These are phyloP conservation scores for Magnusiomyces fungicola DNA, from an alignment of 1,139 yeast genomes.

Conservation along the genomic window DNA sequence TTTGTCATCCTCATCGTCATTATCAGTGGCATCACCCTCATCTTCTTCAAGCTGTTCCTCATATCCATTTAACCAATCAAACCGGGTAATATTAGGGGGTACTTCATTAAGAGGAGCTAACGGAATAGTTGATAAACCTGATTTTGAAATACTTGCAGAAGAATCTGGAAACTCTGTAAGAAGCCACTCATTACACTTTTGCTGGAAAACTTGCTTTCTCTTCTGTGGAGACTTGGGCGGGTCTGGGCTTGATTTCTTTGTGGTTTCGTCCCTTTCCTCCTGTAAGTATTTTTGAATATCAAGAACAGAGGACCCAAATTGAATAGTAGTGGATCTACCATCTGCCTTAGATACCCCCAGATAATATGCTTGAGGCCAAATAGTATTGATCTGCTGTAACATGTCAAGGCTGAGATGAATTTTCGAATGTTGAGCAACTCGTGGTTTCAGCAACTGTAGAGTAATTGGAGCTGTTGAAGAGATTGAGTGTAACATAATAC, in stretches of 20 bases:
- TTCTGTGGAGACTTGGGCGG: constrained; percentile 4
- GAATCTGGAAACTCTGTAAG: background rate
- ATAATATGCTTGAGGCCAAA: constrained; percentile 26
- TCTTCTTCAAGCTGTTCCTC: background rate
- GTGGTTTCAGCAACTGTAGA: constrained; percentile 16
- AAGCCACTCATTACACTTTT: constrained; percentile 2
- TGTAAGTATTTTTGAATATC: background rate
- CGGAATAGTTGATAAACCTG: background rate
- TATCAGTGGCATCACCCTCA: background rate
- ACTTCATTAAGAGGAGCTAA: background rate
- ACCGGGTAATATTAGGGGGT: too few relatives aligned
- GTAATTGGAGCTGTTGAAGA: constrained; percentile 17
- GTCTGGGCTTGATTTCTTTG: too few relatives aligned
- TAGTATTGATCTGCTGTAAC: constrained; percentile 22
- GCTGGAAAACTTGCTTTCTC: constrained; percentile 1
- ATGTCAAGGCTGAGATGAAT: constrained; percentile 20
- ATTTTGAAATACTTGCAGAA: background rate
- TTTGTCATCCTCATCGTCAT: background rate
- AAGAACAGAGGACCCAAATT: constrained; percentile 2
- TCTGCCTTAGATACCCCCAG: constrained; percentile 6
- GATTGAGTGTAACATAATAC: constrained; percentile 13
- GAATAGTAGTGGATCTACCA: background rate
- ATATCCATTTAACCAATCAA: too few relatives aligned
- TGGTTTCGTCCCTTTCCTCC: background rate
- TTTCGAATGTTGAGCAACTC: constrained; percentile 22